These are phyloP conservation scores for Diaporthe batatas DNA, from an alignment of 2,329 filamentous ascomycete species.

Conservation along the genomic window DNA sequence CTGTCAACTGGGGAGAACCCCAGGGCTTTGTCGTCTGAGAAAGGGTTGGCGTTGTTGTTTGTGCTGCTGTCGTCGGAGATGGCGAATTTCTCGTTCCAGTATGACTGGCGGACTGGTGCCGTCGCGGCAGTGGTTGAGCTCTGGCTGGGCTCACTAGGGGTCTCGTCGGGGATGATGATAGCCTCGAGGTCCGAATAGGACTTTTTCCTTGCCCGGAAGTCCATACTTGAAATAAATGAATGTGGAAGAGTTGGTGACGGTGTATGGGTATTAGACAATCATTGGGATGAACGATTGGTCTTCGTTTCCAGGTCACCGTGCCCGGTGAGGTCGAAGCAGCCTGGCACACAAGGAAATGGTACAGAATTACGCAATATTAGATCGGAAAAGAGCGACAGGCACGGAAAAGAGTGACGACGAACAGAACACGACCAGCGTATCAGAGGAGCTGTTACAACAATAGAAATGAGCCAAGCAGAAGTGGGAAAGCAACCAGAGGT, in stretches of 20 bases:
- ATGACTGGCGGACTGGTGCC: constrained; percentile 24
- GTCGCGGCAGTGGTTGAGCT: constrained; percentile 6
- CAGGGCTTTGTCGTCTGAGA: constrained; percentile 16
- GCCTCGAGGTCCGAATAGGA: constrained; percentile 40
- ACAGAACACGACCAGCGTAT: constrained; percentile 31
- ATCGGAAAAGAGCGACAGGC: background rate
- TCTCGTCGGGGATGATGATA: constrained; percentile 9
- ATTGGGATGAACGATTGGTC: constrained; percentile 10
- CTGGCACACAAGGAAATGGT: background rate
- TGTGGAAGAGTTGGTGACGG: background rate
- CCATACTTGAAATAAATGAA: background rate
- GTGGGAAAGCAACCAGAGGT: constrained; percentile 11
- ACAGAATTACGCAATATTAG: constrained; percentile 14
- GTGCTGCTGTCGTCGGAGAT: background rate
- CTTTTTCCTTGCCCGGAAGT: constrained; percentile 27
- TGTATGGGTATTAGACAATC: constrained; percentile 21
- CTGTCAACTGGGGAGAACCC: constrained; percentile 28
- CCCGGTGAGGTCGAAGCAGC: constrained; percentile 20
- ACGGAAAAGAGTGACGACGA: constrained; percentile 19
- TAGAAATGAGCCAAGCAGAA: constrained; percentile 23
- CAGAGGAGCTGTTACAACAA: constrained; percentile 19
- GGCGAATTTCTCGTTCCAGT: constrained; percentile 40
- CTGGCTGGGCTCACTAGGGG: background rate
- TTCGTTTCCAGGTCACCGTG: constrained; percentile 13
- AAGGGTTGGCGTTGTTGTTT: background rate